Evolutionary conservation across 495 filamentous ascomycete species (phyloP), one percentile per base, ranked within the genome.

Genomic region (Pseudomonodictys pantanalensis): DNA sequence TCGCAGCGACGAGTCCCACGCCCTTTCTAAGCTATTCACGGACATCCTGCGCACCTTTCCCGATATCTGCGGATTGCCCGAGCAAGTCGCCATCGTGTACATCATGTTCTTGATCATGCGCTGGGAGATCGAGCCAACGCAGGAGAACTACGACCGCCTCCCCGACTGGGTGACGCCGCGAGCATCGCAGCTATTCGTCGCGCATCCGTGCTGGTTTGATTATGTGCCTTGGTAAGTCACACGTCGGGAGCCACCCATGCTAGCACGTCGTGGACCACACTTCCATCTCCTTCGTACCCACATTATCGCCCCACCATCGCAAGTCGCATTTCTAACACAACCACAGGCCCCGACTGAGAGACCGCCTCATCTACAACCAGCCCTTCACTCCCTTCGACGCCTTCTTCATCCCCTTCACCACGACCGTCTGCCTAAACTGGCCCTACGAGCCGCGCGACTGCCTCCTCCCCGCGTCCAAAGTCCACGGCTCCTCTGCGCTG

Each of bases 41-140:
- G 89, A 92, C 69, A 89, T 93, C 57, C 75, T 92, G 0, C 74
- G 81, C 35, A 85, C 82, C 22, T 91, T 92, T 60, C 88, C 89
- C 0, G 82, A 84, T 57, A 79, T 95, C 7, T 74, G 73, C 11
- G 72, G 73, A 2, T 77, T 92, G 0, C 89, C 90, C 3, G 90
- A 92, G 69, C 84, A 88, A 63, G 81, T 91, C 2, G 89, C 83
- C 17, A 80, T 91, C 5, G 76, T 92, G n/a, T 89, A 87, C 64
- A 72, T 81, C 67, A 92, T 91, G 89, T 92, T 92, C 70, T 79
- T 90, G 8, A 67, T 89, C 48, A 89, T 91, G 86, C 84, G 89
- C 2, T 95, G 89, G 89, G 83, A 86, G 65, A 84, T 95, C 22
- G 77, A 75, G 9, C 89, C 89, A 0, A 89, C 89, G 3, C 76